Base-by-base conservation (phyloP, 169 alveolate species). In the Theileria parva region DNA sequence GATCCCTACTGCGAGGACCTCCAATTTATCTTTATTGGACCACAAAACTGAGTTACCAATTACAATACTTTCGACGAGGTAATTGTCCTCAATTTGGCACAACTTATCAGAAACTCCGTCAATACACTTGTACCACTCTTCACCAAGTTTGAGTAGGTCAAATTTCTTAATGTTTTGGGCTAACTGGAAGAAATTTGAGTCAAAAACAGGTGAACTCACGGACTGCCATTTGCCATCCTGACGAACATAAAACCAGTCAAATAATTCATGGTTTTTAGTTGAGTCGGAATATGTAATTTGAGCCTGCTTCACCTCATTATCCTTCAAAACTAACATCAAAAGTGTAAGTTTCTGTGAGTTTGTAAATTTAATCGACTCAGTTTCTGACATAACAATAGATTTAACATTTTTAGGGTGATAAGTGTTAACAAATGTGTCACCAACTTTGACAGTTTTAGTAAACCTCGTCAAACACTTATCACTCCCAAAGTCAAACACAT, bases 71-170 rank as follows among this genome's bases (percentile, higher is more conserved):
- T 63, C 39, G 9, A 63, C 39, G 2, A 63, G 39, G 39, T 63
- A 63, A 63, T 63, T n/a, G 23, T 63, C 71, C 21, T 63, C 32
- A 30, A 63, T 63, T 28, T 23, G 32, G 27, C 71, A 63, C 1
- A 63, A 27, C 17, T 6, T 27, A 7, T 63, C 50, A 28, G 71
- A n/a, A 28, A 25, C 37, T 13, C 27, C 71, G 17, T 25, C 50
- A 30, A 11, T 17, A 63, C 71, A 63, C 4, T 39, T 19, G 71
- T n/a, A 63, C 71, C 71, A 63, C 3, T 25, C 50, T 2, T 21
- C 71, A n/a, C 23, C 34, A 5, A 63, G 39, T 28, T n/a, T 15
- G 48, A 17, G 32, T 15, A 63, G 39, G 32, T 63, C 50, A 30
- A 63, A 63, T 12, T 63, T 63, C 44, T 30, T 15, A 28, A 63